These are phyloP conservation scores for Erodium texanum DNA, from an alignment of 441 rosid species.

Conservation along the genomic window DNA sequence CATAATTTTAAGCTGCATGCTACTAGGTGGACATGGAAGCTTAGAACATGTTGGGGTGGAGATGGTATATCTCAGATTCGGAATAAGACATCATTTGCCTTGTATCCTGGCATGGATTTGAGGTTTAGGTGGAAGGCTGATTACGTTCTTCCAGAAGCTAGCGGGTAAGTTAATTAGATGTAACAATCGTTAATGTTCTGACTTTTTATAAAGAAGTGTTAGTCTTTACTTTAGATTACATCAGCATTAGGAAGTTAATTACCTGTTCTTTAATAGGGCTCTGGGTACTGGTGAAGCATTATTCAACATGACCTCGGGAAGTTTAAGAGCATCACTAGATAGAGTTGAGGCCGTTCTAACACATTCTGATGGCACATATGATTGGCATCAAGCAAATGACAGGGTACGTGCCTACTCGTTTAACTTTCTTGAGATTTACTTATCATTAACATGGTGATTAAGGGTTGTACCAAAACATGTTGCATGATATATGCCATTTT, in stretches of 20 bases:
- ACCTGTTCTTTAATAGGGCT: constrained; percentile 36
- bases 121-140: constrained; percentile 93
- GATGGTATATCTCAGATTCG: constrained; percentile 68
- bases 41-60: constrained; percentile 75
- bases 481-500: not conserved
- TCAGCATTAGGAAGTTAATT: too few relatives aligned
- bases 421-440: not conserved
- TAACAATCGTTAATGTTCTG: too few relatives aligned
- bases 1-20: constrained; percentile 74
- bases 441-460: not conserved
- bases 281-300: constrained; percentile 70
- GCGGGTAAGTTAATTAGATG: constrained; percentile 48
- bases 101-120: constrained; percentile 76
- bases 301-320: constrained; percentile 77
- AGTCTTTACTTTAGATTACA: too few relatives aligned
- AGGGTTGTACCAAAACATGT: not conserved
- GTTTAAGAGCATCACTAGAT: constrained; percentile 74
- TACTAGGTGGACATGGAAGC: constrained; percentile 89
- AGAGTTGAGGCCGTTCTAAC: constrained; percentile 74
- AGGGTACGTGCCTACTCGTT: constrained; percentile 7
- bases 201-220: too few relatives aligned
- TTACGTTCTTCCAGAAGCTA: constrained; percentile 73
- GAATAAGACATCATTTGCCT: constrained; percentile 70
- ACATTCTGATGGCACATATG: constrained; percentile 22
- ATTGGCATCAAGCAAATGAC: constrained; percentile 9